A percentile compares a stretch with the other conserved stretches of the same genome.
These are phyloP conservation scores for Penicillium pulvis DNA, from an alignment of 495 filamentous ascomycete species.

Conservation along the genomic window DNA sequence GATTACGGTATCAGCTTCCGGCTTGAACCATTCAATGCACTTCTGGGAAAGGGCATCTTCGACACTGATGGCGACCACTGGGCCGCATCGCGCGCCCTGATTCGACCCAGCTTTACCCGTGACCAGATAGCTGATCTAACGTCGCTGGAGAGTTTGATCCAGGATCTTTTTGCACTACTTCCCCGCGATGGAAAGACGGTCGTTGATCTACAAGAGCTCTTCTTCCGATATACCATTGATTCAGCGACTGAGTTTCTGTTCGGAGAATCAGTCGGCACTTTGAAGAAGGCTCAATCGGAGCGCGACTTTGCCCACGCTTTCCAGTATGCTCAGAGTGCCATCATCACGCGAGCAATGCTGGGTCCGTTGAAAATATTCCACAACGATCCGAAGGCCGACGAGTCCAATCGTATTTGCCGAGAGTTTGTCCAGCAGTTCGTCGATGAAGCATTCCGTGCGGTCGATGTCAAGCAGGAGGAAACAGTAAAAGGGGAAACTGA, in stretches of 20 bases:
- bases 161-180: constrained; percentile 48
- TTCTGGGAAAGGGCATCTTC: constrained; percentile 73
- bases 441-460: constrained; percentile 15
- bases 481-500: background rate
- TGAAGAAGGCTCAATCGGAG: constrained; percentile 22
- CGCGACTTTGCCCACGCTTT: constrained; percentile 14
- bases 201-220: constrained; percentile 65
- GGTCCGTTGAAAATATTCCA: constrained; percentile 8
- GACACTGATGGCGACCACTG: constrained; percentile 65
- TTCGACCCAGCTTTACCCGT: constrained; percentile 64
- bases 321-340: constrained; percentile 7
- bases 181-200: constrained; percentile 47
- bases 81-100: constrained; percentile 63
- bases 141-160: constrained; percentile 61
- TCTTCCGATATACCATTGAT: constrained; percentile 67
- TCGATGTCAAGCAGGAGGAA: background rate
- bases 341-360: constrained; percentile 7
- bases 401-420: background rate
- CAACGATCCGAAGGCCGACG: background rate
- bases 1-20: constrained; percentile 63
- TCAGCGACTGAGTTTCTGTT: constrained; percentile 74
- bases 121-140: constrained; percentile 62
- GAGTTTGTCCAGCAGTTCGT: constrained; percentile 13
- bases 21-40: constrained; percentile 47
- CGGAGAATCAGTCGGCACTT: constrained; percentile 54